Base-by-base conservation (phyloP, 1,284 basidiomycete genomes). In the Apiotrichum mycotoxinovorans region DNA sequence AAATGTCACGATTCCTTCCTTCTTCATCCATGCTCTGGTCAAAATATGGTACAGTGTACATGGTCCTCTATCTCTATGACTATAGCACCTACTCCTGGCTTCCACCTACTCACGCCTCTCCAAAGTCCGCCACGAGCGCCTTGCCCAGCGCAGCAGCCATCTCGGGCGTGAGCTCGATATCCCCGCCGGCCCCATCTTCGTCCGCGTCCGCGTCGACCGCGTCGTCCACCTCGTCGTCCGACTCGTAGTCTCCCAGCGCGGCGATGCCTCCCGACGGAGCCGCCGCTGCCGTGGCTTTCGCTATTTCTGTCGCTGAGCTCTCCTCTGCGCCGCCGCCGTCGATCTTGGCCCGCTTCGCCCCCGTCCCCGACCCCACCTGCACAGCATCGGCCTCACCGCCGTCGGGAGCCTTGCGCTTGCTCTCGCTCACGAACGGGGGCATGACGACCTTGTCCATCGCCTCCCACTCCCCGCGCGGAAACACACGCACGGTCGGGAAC, bases 401-500 rank as follows among this genome's bases (percentile, higher is more conserved):
- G 51, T 55, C 57, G 47, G 20, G 51, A 26, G 43, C 52, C 42
- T 49, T 46, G 42, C 42, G 38, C 74, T 35, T 61, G 76, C 11
- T 72, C 62, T 42, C 43, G 76, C 15, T 73, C 63, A 50, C 52
- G 1, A 49, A 38, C 12, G 64, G 51, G 7, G 64, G 62, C 46
- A 83, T 70, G 17, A 77, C 65, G 2, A 82, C 56, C 8, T 63
- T 52, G 10, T 54, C 55, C 12, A 76, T 78, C 8, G 83, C 83
- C 7, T 74, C 74, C 76, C 89, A 91, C 18, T 78, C 75, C 11
- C 71, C 78, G 48, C 83, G 81, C 49, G 85, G 82, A 78, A 83
- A 86, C 4, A 93, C 75, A 50, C 89, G 84, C 42, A 94, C 83
- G 0, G 84, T 85, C 4, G 91, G 90, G 66, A 84, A 92, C 73